phyloP scores from a whole-genome alignment of 371 early-diverging fungal genomes.

The Syncephalastrum monosporum region DNA sequence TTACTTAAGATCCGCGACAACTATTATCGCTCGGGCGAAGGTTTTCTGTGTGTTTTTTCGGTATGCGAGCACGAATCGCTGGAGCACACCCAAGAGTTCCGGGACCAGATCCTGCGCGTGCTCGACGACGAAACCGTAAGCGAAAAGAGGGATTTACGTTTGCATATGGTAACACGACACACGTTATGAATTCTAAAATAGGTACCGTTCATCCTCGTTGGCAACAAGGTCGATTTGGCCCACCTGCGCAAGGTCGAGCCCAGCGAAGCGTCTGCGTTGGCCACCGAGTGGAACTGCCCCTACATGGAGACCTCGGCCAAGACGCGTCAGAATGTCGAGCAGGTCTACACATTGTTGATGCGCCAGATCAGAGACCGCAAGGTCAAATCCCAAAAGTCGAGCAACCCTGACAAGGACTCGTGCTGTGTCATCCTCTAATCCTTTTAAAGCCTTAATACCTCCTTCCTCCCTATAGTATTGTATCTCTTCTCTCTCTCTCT shows the following conservation, averaged over 20 bases:
- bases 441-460: slow-evolving; percentile 1
- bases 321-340: slow-evolving; percentile 84
- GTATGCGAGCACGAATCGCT: slow-evolving; percentile 83
- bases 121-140: slow-evolving; percentile 79
- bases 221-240: slow-evolving; percentile 85
- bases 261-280: slow-evolving; percentile 70
- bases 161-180: no score
- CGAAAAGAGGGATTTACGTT: neutral
- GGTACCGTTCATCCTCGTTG: slow-evolving; percentile 84
- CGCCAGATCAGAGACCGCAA: slow-evolving; percentile 76
- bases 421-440: slow-evolving; percentile 48
- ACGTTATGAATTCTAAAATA: slow-evolving; percentile 14
- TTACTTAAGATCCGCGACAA: slow-evolving; percentile 80
- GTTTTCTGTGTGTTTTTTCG: slow-evolving; percentile 88
- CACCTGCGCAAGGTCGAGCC: slow-evolving; percentile 69
- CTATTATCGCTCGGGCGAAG: slow-evolving; percentile 90
- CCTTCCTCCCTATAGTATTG: neutral
- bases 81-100: slow-evolving; percentile 80
- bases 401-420: slow-evolving; percentile 45
- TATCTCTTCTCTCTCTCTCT: slow-evolving; percentile 1
- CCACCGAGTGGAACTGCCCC: slow-evolving; percentile 76
- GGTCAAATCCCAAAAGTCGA: slow-evolving; percentile 48
- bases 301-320: slow-evolving; percentile 90
- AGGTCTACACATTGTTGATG: slow-evolving; percentile 76
- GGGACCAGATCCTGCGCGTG: slow-evolving; percentile 88